Conservation (phyloP, 1,139 yeast genomes). For the Taphrina communis region DNA sequence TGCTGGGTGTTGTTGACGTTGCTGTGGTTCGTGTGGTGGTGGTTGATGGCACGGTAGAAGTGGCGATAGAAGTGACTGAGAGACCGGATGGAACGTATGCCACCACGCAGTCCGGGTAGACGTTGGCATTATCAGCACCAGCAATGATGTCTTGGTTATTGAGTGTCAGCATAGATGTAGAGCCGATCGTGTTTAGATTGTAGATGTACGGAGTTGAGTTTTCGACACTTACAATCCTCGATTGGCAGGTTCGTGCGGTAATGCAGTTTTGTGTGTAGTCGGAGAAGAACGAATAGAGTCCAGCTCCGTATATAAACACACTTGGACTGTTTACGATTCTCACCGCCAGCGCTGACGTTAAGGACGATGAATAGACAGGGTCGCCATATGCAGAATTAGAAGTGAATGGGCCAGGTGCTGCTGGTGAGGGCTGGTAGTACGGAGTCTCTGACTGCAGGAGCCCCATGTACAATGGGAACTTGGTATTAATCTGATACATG, state of each 20-base stretch:
- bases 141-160: slow-evolving; percentile 4
- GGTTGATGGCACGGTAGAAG: background rate
- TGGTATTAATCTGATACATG: slow-evolving; percentile 41
- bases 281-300: slow-evolving; percentile 25
- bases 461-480: slow-evolving; percentile 38
- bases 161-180: slow-evolving; percentile 17
- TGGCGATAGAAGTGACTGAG: background rate
- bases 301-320: slow-evolving; percentile 18
- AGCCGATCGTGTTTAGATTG: slow-evolving; percentile 32
- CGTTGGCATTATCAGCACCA: slow-evolving; percentile 13
- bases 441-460: slow-evolving; percentile 44
- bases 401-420: slow-evolving; percentile 43
- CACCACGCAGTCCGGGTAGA: slow-evolving; percentile 11
- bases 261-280: slow-evolving; percentile 24
- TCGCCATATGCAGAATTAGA: slow-evolving; percentile 32
- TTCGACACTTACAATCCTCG: slow-evolving; percentile 18
- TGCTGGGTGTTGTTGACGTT: background rate
- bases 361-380: slow-evolving; percentile 41
- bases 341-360: slow-evolving; percentile 21
- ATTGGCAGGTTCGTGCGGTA: slow-evolving; percentile 17
- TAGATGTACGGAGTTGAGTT: slow-evolving; percentile 27
- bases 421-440: slow-evolving; percentile 42
- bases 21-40: background rate
- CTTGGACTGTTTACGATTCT: slow-evolving; percentile 18
- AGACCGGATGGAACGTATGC: slow-evolving; percentile 21